phyloP scores from a whole-genome alignment of 108 stramenopile species.

The Poteriospumella lacustris region DNA sequence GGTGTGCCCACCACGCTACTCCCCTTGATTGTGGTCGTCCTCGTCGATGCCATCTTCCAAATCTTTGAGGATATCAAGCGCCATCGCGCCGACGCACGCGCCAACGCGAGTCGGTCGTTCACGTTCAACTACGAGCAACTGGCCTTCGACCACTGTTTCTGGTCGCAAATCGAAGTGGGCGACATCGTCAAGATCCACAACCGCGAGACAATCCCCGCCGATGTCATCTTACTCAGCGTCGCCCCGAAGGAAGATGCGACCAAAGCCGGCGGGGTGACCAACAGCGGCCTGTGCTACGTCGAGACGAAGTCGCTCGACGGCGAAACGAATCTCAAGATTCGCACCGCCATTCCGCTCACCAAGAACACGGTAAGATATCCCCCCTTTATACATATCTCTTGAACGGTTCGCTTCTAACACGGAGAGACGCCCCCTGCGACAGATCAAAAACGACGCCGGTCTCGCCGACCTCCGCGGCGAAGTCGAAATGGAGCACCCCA shows the following conservation, averaged over 20 bases:
- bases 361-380: neutral
- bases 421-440: neutral
- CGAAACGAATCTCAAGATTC: conserved; percentile 55
- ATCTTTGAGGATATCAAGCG: conserved; percentile 32
- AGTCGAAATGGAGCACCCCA: conserved; percentile 47
- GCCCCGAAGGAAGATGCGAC: conserved; percentile 34
- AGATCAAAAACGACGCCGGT: neutral
- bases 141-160: neutral
- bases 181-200: conserved; percentile 35
- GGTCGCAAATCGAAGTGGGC: conserved; percentile 44
- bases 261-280: conserved; percentile 11
- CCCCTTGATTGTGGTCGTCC: conserved; percentile 10
- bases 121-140: neutral
- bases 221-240: conserved; percentile 44
- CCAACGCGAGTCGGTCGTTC: neutral
- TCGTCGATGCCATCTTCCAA: conserved; percentile 15
- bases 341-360: conserved; percentile 27
- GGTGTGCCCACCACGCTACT: conserved; percentile 16
- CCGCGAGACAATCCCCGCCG: conserved; percentile 46
- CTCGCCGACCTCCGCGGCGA: neutral
- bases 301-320: conserved; percentile 53
- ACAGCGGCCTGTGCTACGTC: conserved; percentile 51
- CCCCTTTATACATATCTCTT: neutral
- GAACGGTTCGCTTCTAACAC: neutral
- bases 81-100: conserved; percentile 32